Percentiles rank a stretch among this genome's conserved stretches.
Evolutionary conservation across 208 protist species (phyloP).

Genomic region (Strigomonas culicis): DNA sequence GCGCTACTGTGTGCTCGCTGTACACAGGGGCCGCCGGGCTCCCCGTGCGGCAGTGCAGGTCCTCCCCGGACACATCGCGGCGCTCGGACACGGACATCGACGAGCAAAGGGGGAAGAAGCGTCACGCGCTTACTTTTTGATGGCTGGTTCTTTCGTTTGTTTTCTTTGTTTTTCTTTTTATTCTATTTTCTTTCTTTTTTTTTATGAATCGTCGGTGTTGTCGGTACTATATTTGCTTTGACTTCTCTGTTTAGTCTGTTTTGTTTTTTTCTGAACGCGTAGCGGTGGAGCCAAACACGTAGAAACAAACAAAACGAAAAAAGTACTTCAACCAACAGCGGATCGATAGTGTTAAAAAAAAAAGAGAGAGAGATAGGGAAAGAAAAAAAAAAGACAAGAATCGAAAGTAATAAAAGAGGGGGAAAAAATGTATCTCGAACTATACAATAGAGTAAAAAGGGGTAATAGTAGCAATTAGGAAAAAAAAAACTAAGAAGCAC

Average conservation of each 20-base stretch:
- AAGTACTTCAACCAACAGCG: background rate
- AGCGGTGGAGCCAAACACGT: background rate
- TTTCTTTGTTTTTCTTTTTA: no score
- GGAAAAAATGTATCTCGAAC: constrained; percentile 10
- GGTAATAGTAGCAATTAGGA: constrained; percentile 7
- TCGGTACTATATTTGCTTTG: background rate
- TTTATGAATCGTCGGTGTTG: background rate
- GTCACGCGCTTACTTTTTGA: background rate
- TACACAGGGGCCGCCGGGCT: background rate
- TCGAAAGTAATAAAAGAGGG: constrained; percentile 4
- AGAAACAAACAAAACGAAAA: constrained; percentile 7
- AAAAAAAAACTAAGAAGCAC: constrained; percentile 13
- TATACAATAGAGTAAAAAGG: constrained; percentile 8
- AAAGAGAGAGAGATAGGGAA: constrained; percentile 13
- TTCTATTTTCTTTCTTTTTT: no score
- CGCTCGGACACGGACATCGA: background rate
- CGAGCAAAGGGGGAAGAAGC: background rate
- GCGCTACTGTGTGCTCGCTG: background rate
- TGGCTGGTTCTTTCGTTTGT: background rate
- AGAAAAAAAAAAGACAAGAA: constrained; percentile 14
- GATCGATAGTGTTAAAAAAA: constrained; percentile 10
- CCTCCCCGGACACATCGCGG: background rate
- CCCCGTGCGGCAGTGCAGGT: background rate
- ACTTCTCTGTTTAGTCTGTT: no score
- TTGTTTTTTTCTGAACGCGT: no score